Base-by-base conservation (phyloP, 1,284 basidiomycete species). In the Xerocomus minutiporus region DNA sequence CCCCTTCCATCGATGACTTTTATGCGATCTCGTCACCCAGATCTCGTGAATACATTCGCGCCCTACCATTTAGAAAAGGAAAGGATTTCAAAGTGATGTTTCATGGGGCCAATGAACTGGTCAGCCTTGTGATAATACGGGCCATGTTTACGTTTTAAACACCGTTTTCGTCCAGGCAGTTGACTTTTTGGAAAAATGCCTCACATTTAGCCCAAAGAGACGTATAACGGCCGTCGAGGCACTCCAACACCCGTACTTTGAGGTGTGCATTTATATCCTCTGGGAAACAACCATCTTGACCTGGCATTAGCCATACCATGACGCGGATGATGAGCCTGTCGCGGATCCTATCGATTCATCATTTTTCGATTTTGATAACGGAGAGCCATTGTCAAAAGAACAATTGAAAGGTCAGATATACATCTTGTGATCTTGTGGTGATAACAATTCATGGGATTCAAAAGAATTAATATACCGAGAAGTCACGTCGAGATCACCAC, bases 161-260 rank as follows among this genome's bases (percentile, higher is more conserved):
- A 15, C 12, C 15, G 17, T 20, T 28, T 17, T 43, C 15, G 13
- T 39, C 11, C 25, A 71, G 78, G 94, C 93, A 1, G 79, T 96
- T 41, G 94, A 98, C 69, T 77, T 99, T 51, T 79, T 97, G 77
- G 91, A 92, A 67, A 84, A 86, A 61, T 92, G 88, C 59, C 73
- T 93, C 48, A 93, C 91, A n/a, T 93, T 98, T 71, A 95, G 91
- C 59, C 97, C 96, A 1, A 88, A 86, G 63, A 81, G 88, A 65
- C 82, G 96, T 31, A 95, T 98, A 62, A 87, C 89, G 52, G 95
- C 93, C 32, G 86, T 88, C 48, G 89, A 96, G 56, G 94, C 95
- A 1, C 76, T 98, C 50, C 80, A 83, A 59, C 97, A 98, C 72
- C 93, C 96, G 0, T 99, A 98, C 71, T 78, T 99, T 23, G 82